Conservation (phyloP, 2,329 filamentous ascomycete genomes). For the Seiridium cupressi region DNA sequence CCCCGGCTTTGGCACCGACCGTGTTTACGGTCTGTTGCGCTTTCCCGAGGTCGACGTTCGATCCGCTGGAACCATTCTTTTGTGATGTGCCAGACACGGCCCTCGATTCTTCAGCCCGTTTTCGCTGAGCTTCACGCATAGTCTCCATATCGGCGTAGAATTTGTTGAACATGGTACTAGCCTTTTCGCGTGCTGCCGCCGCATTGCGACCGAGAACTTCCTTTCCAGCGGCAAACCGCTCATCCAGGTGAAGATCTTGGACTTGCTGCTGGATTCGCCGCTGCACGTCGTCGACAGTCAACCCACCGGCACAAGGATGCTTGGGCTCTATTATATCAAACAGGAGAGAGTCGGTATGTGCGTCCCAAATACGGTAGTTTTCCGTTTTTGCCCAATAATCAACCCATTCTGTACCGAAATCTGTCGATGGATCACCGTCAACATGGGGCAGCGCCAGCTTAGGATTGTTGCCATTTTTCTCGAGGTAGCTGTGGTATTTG, state of each 20-base stretch:
- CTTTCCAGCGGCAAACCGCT: constrained; percentile 77
- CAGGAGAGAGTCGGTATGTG: constrained; percentile 77
- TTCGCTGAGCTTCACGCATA: constrained; percentile 71
- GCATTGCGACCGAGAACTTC: constrained; percentile 87
- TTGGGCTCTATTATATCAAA: constrained; percentile 93
- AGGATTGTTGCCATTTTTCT: constrained; percentile 51
- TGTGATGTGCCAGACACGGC: constrained; percentile 20
- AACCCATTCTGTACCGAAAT: constrained; percentile 84
- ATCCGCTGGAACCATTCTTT: constrained; percentile 21
- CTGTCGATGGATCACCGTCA: constrained; percentile 79
- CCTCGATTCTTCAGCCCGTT: constrained; percentile 55
- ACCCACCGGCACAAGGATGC: constrained; percentile 88
- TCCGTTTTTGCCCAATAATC: constrained; percentile 85
- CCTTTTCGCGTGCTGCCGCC: constrained; percentile 84
- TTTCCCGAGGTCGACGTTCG: constrained; percentile 36
- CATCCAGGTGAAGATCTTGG: constrained; percentile 89
- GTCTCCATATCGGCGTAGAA: constrained; percentile 89
- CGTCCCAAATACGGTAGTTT: constrained; percentile 87
- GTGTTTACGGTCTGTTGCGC: constrained; percentile 45
- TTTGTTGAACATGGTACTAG: constrained; percentile 81
- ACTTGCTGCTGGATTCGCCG: constrained; percentile 87
- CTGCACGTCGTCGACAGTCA: constrained; percentile 93
- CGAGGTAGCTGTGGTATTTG: constrained; percentile 78
- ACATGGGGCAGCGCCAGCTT: constrained; percentile 62
- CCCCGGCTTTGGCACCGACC: constrained; percentile 55